Base-by-base conservation (phyloP, 2,329 filamentous ascomycete species). In the Talaromyces sp. region DNA sequence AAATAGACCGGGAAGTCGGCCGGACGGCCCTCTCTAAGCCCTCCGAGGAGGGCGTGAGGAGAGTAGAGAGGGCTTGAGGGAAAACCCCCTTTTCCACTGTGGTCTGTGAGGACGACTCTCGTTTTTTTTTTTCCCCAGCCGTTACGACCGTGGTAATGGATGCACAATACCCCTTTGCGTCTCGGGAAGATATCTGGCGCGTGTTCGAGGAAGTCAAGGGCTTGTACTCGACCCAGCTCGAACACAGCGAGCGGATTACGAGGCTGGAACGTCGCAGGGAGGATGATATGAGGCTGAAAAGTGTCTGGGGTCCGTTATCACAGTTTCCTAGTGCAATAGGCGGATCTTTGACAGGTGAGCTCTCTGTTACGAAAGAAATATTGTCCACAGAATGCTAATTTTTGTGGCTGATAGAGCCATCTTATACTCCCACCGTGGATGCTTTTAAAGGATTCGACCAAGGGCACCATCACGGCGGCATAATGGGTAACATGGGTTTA, bases 371-470 rank as follows among this genome's bases (percentile, higher is more conserved):
- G 34, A 9, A 28, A 53, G 50, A 30, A 53, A n/a, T n/a, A 14
- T 28, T 28, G 10, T 51, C 27, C 16, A 44, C 61, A 27, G 59
- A 18, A 27, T 47, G 53, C 10, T 44, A 8, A 58, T 9, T 58
- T 42, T 50, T 59, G 61, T 60, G 36, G 40, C 62, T 61, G 53
- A 30, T 70, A 96, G 93, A 91, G 34, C 89, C 92, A 18, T 79
- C 92, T 55, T 90, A 90, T 65, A 89, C 94, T 70, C 87, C 90
- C 7, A 83, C 89, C n/a, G 85, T 85, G 60, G 92, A 96, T 73
- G 87, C 92, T 50, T 96, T 98, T 72, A 92, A 93, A 68, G 89
- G 90, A 70, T 92, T 96, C 68, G 92, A 97, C 70, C 81, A 83
- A 70, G 92, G 95, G 70, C 90, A 96, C 66, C 87, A 89, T 55